These are phyloP conservation scores for Trichosporon asahii DNA, from an alignment of 1,284 basidiomycete species.

Conservation along the genomic window DNA sequence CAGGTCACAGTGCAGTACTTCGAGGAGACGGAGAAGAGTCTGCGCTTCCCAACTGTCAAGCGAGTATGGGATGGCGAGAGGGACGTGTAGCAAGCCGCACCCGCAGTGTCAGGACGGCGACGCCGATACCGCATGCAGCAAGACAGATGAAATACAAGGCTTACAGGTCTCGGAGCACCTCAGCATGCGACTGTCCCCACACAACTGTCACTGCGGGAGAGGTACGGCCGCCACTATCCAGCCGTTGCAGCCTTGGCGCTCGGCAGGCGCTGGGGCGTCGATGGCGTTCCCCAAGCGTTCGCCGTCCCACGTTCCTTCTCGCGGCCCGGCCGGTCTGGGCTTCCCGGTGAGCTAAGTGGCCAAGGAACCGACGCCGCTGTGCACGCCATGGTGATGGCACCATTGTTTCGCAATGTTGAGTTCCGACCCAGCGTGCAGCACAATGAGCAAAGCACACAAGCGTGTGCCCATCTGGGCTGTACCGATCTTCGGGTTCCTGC, in stretches of 20 bases:
- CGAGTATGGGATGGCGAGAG: slow-evolving; percentile 43
- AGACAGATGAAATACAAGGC: no score
- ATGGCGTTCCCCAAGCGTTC: no score
- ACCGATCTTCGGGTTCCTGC: neutral
- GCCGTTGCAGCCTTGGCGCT: no score
- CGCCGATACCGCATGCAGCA: no score
- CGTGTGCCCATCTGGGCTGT: neutral
- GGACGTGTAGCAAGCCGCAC: slow-evolving; percentile 22
- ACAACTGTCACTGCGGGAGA: no score
- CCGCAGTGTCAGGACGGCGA: no score
- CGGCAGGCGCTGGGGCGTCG: neutral
- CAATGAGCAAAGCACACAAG: neutral
- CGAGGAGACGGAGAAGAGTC: slow-evolving; percentile 39
- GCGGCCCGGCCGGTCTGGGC: no score
- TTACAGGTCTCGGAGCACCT: no score
- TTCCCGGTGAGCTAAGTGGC: neutral
- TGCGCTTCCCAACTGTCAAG: slow-evolving; percentile 49
- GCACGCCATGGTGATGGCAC: neutral
- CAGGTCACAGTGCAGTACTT: slow-evolving; percentile 50
- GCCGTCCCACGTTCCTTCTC: neutral
- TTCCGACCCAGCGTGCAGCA: neutral
- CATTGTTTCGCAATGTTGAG: neutral
- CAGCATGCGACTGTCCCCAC: no score
- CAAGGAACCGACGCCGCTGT: neutral
- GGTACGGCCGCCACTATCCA: no score